Evolutionary conservation across 495 filamentous ascomycete genomes (phyloP).

Genomic region (Pyronema omphalodes): DNA sequence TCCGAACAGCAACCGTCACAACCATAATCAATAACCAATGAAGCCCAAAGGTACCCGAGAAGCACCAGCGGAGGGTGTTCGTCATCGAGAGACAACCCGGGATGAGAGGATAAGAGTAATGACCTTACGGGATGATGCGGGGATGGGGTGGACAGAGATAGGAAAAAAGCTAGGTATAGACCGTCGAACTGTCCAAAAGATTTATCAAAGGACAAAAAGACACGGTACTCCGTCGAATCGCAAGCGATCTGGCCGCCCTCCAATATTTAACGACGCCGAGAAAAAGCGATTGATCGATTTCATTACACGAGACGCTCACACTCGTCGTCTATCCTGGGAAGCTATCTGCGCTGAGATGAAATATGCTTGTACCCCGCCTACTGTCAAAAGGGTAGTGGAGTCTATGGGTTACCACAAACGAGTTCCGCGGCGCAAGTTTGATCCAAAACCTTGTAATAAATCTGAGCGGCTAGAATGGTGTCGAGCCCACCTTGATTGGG

Average conservation of each 20-base stretch:
- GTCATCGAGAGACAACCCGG: constrained; percentile 10
- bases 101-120: constrained; percentile 3
- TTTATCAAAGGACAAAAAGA: constrained; percentile 1
- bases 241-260: background rate
- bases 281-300: background rate
- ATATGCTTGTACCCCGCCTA: background rate
- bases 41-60: too few relatives aligned
- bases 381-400: background rate
- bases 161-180: background rate
- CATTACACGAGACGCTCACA: constrained; percentile 2
- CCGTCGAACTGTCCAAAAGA: background rate
- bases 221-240: constrained; percentile 2
- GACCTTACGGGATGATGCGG: background rate
- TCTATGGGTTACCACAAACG: constrained; percentile 9
- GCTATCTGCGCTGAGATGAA: constrained; percentile 4
- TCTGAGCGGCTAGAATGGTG: constrained; percentile 5
- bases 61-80: too few relatives aligned
- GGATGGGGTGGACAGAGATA: background rate
- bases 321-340: constrained; percentile 5
- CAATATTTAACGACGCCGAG: background rate
- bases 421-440: background rate
- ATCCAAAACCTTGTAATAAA: background rate
- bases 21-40: too few relatives aligned
- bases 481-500: constrained; percentile 4
- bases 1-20: too few relatives aligned